These are phyloP conservation scores for Trichosanthes truncata DNA, from an alignment of 306 rosid species.

Conservation along the genomic window DNA sequence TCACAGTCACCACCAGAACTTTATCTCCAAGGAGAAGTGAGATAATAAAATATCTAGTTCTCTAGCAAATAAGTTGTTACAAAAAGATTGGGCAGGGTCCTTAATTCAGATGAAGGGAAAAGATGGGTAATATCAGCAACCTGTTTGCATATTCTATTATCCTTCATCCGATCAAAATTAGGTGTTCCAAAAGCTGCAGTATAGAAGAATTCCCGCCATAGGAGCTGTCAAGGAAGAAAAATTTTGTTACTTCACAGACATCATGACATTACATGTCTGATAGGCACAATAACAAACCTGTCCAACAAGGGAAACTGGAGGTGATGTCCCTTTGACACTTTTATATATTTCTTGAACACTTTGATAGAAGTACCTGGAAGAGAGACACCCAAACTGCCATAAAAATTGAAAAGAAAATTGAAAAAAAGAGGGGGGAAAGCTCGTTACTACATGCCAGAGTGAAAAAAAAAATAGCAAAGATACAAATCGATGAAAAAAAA, in stretches of 20 bases:
- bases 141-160: constrained; percentile 87
- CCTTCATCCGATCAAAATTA: constrained; percentile 73
- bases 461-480: constrained; percentile 3
- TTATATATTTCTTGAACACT: constrained; percentile 55
- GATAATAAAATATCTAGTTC: background rate
- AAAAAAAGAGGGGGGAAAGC: background rate
- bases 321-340: constrained; percentile 47
- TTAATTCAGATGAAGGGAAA: background rate
- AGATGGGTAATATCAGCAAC: constrained; percentile 19
- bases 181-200: constrained; percentile 89
- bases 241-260: constrained; percentile 21
- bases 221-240: constrained; percentile 31
- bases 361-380: constrained; percentile 81
- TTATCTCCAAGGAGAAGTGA: background rate
- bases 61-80: background rate
- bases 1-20: background rate
- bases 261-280: background rate
- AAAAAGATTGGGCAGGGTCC: background rate
- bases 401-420: constrained; percentile 15
- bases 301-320: constrained; percentile 86
- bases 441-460: background rate
- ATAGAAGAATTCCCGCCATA: constrained; percentile 94
- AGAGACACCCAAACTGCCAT: constrained; percentile 89
- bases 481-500: background rate
- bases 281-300: constrained; percentile 45